These are phyloP conservation scores for Cercospora zeina DNA, from an alignment of 2,329 filamentous ascomycete genomes.

Conservation along the genomic window DNA sequence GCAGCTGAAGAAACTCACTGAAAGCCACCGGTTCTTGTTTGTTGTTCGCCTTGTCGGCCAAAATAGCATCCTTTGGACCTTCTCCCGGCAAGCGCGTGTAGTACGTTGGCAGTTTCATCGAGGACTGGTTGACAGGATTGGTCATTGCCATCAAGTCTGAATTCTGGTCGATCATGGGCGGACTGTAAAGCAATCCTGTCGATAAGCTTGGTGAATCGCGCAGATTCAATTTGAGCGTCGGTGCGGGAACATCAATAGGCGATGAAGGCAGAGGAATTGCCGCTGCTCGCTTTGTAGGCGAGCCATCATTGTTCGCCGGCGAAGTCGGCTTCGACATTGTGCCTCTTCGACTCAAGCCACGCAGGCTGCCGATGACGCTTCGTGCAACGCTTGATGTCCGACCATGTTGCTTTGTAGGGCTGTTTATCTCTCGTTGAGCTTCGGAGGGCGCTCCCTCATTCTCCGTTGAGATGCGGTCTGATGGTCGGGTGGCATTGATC, in stretches of 20 bases:
- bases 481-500: neutral
- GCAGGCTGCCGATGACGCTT: slow-evolving; percentile 34
- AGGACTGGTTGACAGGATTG: slow-evolving; percentile 12
- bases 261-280: slow-evolving; percentile 32
- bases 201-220: slow-evolving; percentile 28
- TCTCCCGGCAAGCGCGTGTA: slow-evolving; percentile 22
- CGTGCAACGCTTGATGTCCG: slow-evolving; percentile 29
- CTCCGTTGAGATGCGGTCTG: slow-evolving; percentile 8
- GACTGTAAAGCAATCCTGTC: slow-evolving; percentile 20
- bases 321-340: slow-evolving; percentile 21
- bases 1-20: slow-evolving; percentile 19
- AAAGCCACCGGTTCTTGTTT: neutral
- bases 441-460: neutral
- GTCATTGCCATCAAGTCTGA: slow-evolving; percentile 22
- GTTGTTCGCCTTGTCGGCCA: neutral
- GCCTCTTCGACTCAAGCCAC: slow-evolving; percentile 24
- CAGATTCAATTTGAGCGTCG: slow-evolving; percentile 33
- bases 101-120: slow-evolving; percentile 19
- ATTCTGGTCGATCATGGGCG: slow-evolving; percentile 15
- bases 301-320: slow-evolving; percentile 6
- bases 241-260: slow-evolving; percentile 32
- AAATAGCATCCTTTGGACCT: slow-evolving; percentile 8
- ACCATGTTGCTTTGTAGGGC: slow-evolving; percentile 19
- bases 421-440: slow-evolving; percentile 14
- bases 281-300: slow-evolving; percentile 22